Evolutionary conservation across 805 yeast genomes (phyloP).

Genomic region (Wickerhamomyces kurtzmanii): DNA sequence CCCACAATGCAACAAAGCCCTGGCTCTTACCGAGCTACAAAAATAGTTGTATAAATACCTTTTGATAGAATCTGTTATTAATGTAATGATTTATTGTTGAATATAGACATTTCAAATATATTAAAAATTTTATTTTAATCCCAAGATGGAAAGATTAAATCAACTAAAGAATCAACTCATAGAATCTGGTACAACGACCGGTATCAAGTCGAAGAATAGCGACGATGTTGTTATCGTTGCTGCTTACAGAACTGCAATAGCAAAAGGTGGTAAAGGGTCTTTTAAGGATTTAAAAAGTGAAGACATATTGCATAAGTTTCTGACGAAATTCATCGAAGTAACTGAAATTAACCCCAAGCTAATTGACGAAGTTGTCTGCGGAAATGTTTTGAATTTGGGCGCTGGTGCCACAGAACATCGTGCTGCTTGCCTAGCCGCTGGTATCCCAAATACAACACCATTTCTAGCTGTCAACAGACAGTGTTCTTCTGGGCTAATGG

Average conservation of each 20-base stretch:
- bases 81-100: too few species aligned
- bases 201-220: slow-evolving; percentile 6
- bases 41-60: too few species aligned
- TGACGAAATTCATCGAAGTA: slow-evolving; percentile 49
- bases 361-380: slow-evolving; percentile 81
- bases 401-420: slow-evolving; percentile 95
- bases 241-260: slow-evolving; percentile 85
- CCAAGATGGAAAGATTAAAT: slow-evolving; percentile 24
- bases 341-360: slow-evolving; percentile 39
- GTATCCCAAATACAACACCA: slow-evolving; percentile 73
- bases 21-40: too few species aligned
- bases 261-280: slow-evolving; percentile 80
- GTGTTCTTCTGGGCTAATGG: slow-evolving; percentile 91
- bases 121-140: too few species aligned
- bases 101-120: too few species aligned
- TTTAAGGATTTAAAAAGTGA: slow-evolving; percentile 81
- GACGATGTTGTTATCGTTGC: slow-evolving; percentile 88
- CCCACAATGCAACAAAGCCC: too few species aligned
- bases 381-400: slow-evolving; percentile 86
- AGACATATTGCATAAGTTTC: slow-evolving; percentile 59
- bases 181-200: slow-evolving; percentile 3
- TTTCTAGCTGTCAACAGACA: slow-evolving; percentile 85
- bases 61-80: too few species aligned
- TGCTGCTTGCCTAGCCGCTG: slow-evolving; percentile 87
- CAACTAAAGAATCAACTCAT: slow-evolving; percentile 24